phyloP scores from a whole-genome alignment of 331 rosid genomes.

The Prunus yedoensis region DNA sequence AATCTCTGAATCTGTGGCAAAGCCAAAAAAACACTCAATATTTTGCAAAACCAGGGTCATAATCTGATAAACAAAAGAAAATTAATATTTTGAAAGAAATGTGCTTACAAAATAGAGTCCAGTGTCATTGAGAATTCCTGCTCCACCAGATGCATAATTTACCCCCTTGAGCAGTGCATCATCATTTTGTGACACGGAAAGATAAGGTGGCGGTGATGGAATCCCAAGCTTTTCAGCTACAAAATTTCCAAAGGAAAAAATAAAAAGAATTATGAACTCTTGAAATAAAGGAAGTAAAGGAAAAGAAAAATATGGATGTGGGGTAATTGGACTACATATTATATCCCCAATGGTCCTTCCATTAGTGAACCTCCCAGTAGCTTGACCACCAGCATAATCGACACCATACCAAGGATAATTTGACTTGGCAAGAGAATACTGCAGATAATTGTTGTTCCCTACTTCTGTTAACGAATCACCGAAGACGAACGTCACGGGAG shows the following conservation, averaged over 20 bases:
- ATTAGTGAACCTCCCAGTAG: conserved; percentile 86
- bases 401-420: conserved; percentile 87
- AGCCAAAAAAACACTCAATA: too few relatives aligned
- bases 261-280: too few relatives aligned
- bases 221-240: conserved; percentile 77
- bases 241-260: conserved; percentile 8
- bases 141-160: conserved; percentile 92
- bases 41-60: neutral
- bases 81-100: neutral
- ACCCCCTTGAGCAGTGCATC: conserved; percentile 67
- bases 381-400: conserved; percentile 64
- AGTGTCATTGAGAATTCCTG: conserved; percentile 85
- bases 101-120: conserved; percentile 78
- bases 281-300: neutral
- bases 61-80: neutral
- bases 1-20: conserved; percentile 58
- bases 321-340: conserved; percentile 37
- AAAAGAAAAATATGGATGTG: neutral
- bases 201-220: conserved; percentile 69
- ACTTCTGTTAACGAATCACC: conserved; percentile 88
- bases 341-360: conserved; percentile 91
- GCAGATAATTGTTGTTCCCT: conserved; percentile 77
- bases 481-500: conserved; percentile 50
- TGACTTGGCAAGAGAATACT: conserved; percentile 71
- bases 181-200: conserved; percentile 53